Evolutionary conservation across 1,284 basidiomycete genomes (phyloP), one percentile per base, ranked within the genome.

Genomic region (Boletellus sp.): DNA sequence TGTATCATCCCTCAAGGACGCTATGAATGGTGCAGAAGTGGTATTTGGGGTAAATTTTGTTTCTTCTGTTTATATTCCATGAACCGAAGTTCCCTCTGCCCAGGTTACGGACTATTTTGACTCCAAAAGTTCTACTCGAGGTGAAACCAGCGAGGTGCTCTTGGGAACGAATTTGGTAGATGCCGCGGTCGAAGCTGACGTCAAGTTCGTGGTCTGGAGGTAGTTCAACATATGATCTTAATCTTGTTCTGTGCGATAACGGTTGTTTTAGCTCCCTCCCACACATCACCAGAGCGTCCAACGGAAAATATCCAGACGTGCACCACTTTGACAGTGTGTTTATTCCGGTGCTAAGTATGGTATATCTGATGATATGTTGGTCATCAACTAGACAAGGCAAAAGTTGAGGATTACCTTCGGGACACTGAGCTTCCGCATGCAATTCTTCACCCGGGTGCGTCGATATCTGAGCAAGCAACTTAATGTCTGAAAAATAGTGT

Each of bases 151-250:
- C 24, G 70, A 74, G 53, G 44, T 59, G 7, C 47, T 61, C 19
- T 61, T 75, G 36, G 74, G 75, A 15, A 70, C 64, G 59, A 69
- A 70, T 47, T 51, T 76, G 26, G 62, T 72, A 18, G 71, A 77
- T 45, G 74, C 71, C 5, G 65, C 69, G 8, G 56, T 58, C 36
- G 57, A 54, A 41, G 56, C 39, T 16, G 53, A 52, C 8, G 54
- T 69, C 47, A 66, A 71, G 54, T 65, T 64, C 49, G 59, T 69
- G n/a, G 44, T 69, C 38, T 71, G 61, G 60, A 69, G 65, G 69
- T 57, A 47, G 43, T 15, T 8, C 8, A 35, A 13, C 12, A 32
- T 8, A 15, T 4, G 3, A 0, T 21, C 35, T 4, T 18, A 12
- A 8, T 44, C 36, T 44, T 15, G 8, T 5, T 8, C 38, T n/a